A percentile compares a stretch with the other conserved stretches of the same genome.
Conservation (phyloP, 2,329 filamentous ascomycete genomes). For the Aspergillus ochraceoroseus region DNA sequence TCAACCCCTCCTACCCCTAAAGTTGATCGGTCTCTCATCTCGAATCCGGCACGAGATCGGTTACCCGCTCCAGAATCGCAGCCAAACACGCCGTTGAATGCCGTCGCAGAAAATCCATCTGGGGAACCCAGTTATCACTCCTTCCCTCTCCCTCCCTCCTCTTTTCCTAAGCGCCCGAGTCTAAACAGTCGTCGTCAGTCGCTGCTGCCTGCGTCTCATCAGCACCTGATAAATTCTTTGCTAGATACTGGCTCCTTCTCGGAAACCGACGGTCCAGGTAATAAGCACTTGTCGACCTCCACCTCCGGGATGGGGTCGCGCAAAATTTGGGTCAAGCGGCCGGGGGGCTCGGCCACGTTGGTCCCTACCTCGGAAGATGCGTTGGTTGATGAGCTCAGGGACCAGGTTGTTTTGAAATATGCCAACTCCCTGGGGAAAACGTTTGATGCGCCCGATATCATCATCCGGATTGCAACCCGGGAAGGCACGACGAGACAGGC, state of each 20-base stretch:
- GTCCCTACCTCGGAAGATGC: slow-evolving; percentile 83
- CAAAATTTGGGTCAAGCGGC: slow-evolving; percentile 93
- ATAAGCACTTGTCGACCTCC: slow-evolving; percentile 18
- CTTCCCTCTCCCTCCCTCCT: slow-evolving; percentile 15
- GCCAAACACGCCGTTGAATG: slow-evolving; percentile 26
- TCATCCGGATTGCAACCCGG: slow-evolving; percentile 69
- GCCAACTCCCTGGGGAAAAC: slow-evolving; percentile 82
- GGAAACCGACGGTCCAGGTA: slow-evolving; percentile 22
- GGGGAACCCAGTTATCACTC: slow-evolving; percentile 15
- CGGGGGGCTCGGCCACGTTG: slow-evolving; percentile 77
- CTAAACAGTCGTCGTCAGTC: slow-evolving; percentile 38
- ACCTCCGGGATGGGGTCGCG: slow-evolving; percentile 43
- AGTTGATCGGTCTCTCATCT: slow-evolving; percentile 17
- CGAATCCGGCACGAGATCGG: slow-evolving; percentile 18
- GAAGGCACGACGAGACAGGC: slow-evolving; percentile 47
- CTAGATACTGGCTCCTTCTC: slow-evolving; percentile 27
- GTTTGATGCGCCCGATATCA: slow-evolving; percentile 87
- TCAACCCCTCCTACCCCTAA: slow-evolving; percentile 12
- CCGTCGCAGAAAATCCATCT: slow-evolving; percentile 27
- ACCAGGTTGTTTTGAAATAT: slow-evolving; percentile 89
- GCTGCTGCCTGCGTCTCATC: slow-evolving; percentile 38
- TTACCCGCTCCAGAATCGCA: slow-evolving; percentile 17
- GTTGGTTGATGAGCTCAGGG: slow-evolving; percentile 88
- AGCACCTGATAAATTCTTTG: slow-evolving; percentile 36
- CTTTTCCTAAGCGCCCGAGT: slow-evolving; percentile 31